Percentiles rank a stretch among this genome's conserved stretches.
phyloP scores from a whole-genome alignment of 2,329 filamentous ascomycete species.

The Arthrobotrys sinensis region DNA sequence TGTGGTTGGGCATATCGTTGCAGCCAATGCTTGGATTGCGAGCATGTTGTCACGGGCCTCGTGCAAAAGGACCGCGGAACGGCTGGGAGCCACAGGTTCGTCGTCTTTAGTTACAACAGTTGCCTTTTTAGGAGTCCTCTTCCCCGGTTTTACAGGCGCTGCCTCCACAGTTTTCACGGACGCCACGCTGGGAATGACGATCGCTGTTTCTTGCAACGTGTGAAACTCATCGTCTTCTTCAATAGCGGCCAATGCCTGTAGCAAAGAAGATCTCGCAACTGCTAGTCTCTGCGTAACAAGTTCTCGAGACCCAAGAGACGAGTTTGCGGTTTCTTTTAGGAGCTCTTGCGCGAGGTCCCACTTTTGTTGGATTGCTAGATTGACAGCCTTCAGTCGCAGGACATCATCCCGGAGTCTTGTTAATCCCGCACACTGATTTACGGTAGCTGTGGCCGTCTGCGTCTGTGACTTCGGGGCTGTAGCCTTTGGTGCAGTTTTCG shows the following conservation, averaged over 20 bases:
- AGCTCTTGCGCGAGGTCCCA: conserved; percentile 74
- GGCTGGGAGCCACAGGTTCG: conserved; percentile 55
- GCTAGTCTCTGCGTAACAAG: conserved; percentile 73
- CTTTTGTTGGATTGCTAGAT: conserved; percentile 69
- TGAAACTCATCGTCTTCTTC: conserved; percentile 86
- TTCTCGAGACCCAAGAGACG: conserved; percentile 68
- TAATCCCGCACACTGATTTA: conserved; percentile 66
- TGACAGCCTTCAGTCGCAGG: conserved; percentile 71
- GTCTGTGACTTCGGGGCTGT: conserved; percentile 50
- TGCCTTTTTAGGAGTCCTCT: conserved; percentile 61
- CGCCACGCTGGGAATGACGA: conserved; percentile 67
- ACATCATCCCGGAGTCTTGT: conserved; percentile 70
- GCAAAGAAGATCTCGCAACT: conserved; percentile 78
- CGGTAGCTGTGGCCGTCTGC: conserved; percentile 64
- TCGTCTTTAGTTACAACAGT: conserved; percentile 60
- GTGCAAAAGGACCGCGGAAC: conserved; percentile 73
- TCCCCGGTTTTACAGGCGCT: conserved; percentile 65
- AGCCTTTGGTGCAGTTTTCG: conserved; percentile 61
- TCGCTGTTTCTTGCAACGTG: conserved; percentile 84
- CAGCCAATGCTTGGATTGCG: conserved; percentile 74
- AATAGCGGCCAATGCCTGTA: conserved; percentile 80
- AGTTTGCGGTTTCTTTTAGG: conserved; percentile 72
- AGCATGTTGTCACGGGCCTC: conserved; percentile 78
- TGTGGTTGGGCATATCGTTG: conserved; percentile 72
- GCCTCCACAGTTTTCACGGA: conserved; percentile 67